Percentiles rank a stretch among this genome's conserved stretches.
Evolutionary conservation across 1,284 basidiomycete species (phyloP).

Genomic region (Tilletia indica): DNA sequence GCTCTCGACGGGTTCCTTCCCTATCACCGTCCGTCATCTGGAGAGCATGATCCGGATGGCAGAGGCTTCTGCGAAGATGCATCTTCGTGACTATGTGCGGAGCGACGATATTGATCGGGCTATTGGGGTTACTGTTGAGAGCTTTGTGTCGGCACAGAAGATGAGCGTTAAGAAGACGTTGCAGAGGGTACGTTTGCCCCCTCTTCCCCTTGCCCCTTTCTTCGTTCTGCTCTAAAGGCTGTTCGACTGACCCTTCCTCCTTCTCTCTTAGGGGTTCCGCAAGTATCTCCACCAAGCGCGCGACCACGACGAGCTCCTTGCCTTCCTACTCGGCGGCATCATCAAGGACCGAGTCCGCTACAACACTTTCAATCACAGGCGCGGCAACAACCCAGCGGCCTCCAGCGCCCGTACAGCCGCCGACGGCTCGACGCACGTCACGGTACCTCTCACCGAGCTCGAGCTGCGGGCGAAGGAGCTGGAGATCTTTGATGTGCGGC

Average conservation of each 20-base stretch:
- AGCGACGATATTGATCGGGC: conserved; percentile 95
- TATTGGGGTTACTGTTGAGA: conserved; percentile 88
- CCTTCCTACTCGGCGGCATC: conserved; percentile 89
- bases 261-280: conserved; percentile 64
- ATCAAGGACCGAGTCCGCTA: conserved; percentile 91
- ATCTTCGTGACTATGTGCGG: conserved; percentile 90
- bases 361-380: conserved; percentile 56
- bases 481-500: conserved; percentile 83
- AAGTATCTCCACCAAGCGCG: conserved; percentile 93
- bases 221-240: too few relatives aligned
- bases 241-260: neutral
- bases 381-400: conserved; percentile 19
- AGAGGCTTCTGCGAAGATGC: conserved; percentile 98
- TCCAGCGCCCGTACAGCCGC: neutral
- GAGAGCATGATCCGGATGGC: conserved; percentile 99
- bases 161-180: conserved; percentile 97
- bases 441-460: conserved; percentile 49
- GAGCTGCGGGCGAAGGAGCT: conserved; percentile 75
- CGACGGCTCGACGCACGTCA: conserved; percentile 29
- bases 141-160: conserved; percentile 95
- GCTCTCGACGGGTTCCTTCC: conserved; percentile 91
- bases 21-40: conserved; percentile 94
- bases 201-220: too few relatives aligned
- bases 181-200: conserved; percentile 70
- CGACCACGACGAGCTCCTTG: conserved; percentile 88